Evolutionary conservation across 1,284 basidiomycete species (phyloP).

Genomic region (Papiliotrema fonsecae): DNA sequence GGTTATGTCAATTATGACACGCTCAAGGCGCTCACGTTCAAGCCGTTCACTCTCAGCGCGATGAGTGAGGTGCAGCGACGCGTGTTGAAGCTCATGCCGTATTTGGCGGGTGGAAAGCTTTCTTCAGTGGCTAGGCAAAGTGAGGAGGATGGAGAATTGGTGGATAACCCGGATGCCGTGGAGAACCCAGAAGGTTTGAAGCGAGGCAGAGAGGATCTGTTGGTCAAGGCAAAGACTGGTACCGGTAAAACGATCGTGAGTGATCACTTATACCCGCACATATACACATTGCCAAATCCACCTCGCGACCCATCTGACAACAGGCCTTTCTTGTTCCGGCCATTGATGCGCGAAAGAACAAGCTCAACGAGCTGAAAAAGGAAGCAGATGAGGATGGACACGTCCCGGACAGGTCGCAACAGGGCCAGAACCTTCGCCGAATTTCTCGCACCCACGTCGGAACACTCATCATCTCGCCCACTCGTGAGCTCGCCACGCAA

Average conservation of each 20-base stretch:
- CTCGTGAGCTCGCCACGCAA: constrained; percentile 88
- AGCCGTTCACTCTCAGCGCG: constrained; percentile 64
- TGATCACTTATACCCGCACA: constrained; percentile 2
- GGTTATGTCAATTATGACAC: constrained; percentile 52
- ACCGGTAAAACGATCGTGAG: constrained; percentile 78
- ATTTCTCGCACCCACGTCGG: constrained; percentile 59
- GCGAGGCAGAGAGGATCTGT: constrained; percentile 32
- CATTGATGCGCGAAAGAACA: constrained; percentile 64
- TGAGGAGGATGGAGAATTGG: constrained; percentile 15
- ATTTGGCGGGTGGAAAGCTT: constrained; percentile 41
- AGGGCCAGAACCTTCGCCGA: constrained; percentile 28
- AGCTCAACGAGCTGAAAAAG: constrained; percentile 27
- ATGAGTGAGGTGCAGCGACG: constrained; percentile 84
- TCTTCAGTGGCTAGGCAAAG: constrained; percentile 12
- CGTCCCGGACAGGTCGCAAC: constrained; percentile 16
- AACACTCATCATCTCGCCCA: constrained; percentile 83
- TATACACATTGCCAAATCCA: not conserved
- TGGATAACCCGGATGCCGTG: constrained; percentile 11
- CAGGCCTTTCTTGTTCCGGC: constrained; percentile 80
- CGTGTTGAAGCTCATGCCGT: constrained; percentile 60
- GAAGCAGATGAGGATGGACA: constrained; percentile 20
- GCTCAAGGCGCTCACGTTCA: constrained; percentile 60
- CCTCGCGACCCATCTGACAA: too few species aligned
- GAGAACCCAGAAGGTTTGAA: constrained; percentile 9
- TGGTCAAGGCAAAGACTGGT: constrained; percentile 71